Base-by-base conservation (phyloP, 441 rosid species). In the Croton laevigatus region DNA sequence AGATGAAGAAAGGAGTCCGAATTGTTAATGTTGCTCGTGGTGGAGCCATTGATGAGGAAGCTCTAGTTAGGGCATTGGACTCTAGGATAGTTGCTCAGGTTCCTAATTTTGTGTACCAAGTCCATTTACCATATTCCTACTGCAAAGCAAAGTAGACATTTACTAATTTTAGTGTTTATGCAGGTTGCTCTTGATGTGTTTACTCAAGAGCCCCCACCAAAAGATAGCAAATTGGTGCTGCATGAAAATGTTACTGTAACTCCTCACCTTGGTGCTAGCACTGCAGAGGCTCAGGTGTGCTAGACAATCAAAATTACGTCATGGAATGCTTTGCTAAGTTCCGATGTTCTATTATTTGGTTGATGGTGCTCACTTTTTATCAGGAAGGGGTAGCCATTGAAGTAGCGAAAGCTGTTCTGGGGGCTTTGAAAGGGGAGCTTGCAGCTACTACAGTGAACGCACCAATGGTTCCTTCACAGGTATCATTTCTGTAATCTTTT, bases 241-340 rank as follows among this genome's bases (percentile, higher is more conserved):
- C 98, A 94, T 70, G 96, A 85, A 74, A 89, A 81, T 62, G 97
- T 94, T 54, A 91, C 81, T 3, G 97, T 82, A 38, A 94, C 98
- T 36, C 97, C 98, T 68, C 98, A 94, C 81, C 98, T 91, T 46
- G 97, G 98, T 71, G 97, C 97, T 48, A 91, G 97, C 73, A 91
- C 97, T 17, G 80, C 79, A 73, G 97, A 94, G 83, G 98, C 98
- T 62, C 98, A 94, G 93, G 98, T 88, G 19, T 57, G 81, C 52
- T 54, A 2, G 37, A 62, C 22, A 23, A 71, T 4, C 57, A 44
- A 11, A 11, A 60, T 40, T 37, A 49, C 11, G 3, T 68, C 22
- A 3, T 9, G 22, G 19, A 37, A 49, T 37, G 4, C 42, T 38
- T 57, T 71, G 38, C 19, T 51, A 45, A 48, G 16, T 20, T 27